These are phyloP conservation scores for Margaritispora aquatica DNA, from an alignment of 495 filamentous ascomycete genomes.

Conservation along the genomic window DNA sequence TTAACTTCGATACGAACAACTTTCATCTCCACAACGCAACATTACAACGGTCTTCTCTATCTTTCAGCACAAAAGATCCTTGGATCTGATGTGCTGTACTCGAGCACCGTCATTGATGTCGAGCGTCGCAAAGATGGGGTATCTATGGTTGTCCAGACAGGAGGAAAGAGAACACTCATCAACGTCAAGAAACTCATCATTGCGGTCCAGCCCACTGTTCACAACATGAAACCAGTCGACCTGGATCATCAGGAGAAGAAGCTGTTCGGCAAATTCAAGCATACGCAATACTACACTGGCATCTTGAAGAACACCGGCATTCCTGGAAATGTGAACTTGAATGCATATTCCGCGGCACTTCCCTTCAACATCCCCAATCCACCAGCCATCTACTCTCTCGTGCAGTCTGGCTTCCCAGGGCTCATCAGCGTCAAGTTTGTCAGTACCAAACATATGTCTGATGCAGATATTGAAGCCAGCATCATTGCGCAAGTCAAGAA, in stretches of 20 bases:
- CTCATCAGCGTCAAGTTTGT: slow-evolving; percentile 6
- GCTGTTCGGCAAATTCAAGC: slow-evolving; percentile 35
- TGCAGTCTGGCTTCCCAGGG: slow-evolving; percentile 15
- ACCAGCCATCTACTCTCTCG: not conserved
- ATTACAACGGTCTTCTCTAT: slow-evolving; percentile 39
- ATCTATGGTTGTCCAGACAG: slow-evolving; percentile 31
- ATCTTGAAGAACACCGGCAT: slow-evolving; percentile 6
- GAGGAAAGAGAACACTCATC: slow-evolving; percentile 31
- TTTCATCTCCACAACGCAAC: slow-evolving; percentile 26
- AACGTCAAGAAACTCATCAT: slow-evolving; percentile 41
- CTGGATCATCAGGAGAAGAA: slow-evolving; percentile 29
- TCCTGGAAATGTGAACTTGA: not conserved
- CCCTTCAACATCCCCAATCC: not conserved
- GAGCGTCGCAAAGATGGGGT: slow-evolving; percentile 24
- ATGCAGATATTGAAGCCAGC: not conserved
- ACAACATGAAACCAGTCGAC: slow-evolving; percentile 30
- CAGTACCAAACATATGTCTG: not conserved
- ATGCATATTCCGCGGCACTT: not conserved
- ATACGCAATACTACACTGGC: slow-evolving; percentile 37
- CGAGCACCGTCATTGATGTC: slow-evolving; percentile 25
- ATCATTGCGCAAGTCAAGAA: not conserved
- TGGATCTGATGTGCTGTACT: slow-evolving; percentile 23
- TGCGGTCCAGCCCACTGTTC: slow-evolving; percentile 34
- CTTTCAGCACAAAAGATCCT: slow-evolving; percentile 28
- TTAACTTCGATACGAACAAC: slow-evolving; percentile 13